phyloP scores from a whole-genome alignment of 2,329 filamentous ascomycete genomes.

The Parascedosporium putredinis region DNA sequence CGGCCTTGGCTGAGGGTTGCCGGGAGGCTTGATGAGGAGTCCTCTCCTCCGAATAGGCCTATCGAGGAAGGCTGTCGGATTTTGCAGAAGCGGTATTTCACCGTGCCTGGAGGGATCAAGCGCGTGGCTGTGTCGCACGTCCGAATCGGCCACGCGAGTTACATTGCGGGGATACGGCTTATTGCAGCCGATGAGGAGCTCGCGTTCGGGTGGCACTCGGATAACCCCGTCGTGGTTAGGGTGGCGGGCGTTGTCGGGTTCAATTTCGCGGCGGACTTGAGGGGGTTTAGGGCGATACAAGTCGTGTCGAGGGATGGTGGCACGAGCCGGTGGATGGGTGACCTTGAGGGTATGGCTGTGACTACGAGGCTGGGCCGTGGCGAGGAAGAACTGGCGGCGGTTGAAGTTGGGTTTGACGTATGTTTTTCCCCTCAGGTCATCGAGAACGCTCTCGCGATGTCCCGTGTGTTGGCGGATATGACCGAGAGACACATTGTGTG shows the following conservation, averaged over 20 bases:
- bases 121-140: neutral
- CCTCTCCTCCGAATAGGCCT: neutral
- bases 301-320: neutral
- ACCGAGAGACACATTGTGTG: no score
- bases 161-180: neutral
- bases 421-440: neutral
- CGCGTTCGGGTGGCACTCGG: neutral
- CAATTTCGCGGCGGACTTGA: neutral
- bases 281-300: neutral
- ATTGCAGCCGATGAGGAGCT: neutral
- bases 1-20: neutral
- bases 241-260: neutral
- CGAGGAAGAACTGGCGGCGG: neutral
- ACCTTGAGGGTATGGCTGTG: neutral
- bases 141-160: neutral
- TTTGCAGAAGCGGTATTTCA: neutral
- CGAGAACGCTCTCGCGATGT: no score
- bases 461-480: no score
- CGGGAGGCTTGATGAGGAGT: neutral
- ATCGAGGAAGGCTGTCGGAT: neutral
- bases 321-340: neutral
- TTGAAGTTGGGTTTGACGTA: neutral
- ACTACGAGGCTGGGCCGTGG: neutral
- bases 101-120: neutral
- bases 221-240: neutral